phyloP scores from a whole-genome alignment of 2,329 filamentous ascomycete genomes.

The Ascochyta clinopodiicola region DNA sequence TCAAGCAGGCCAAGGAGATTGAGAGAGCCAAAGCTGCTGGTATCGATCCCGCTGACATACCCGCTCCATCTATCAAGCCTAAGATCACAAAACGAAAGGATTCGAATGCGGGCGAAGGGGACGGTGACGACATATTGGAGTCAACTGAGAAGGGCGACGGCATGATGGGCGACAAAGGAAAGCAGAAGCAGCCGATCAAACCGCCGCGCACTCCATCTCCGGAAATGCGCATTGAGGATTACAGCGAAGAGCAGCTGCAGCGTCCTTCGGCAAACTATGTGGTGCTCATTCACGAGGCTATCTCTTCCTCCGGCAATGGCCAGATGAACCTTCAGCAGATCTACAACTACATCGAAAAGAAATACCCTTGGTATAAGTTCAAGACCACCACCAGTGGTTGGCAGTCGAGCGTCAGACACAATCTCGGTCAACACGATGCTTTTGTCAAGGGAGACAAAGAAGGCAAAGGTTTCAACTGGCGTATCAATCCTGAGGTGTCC shows the following conservation, averaged over 20 bases:
- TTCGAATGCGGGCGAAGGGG: constrained; percentile 46
- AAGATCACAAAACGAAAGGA: constrained; percentile 47
- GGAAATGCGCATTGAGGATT: constrained; percentile 67
- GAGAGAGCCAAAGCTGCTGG: constrained; percentile 49
- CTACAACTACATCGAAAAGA: constrained; percentile 67
- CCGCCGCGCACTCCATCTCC: constrained; percentile 65
- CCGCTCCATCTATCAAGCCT: constrained; percentile 42
- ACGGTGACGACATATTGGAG: constrained; percentile 43
- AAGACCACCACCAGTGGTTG: constrained; percentile 65
- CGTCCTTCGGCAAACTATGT: constrained; percentile 71
- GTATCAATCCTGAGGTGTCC: constrained; percentile 64
- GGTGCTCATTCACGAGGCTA: constrained; percentile 67
- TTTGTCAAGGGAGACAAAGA: constrained; percentile 67
- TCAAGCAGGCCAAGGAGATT: constrained; percentile 64
- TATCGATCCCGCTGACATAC: constrained; percentile 46
- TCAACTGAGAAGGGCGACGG: constrained; percentile 48
- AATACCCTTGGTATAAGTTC: constrained; percentile 70
- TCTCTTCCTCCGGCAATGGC: constrained; percentile 61
- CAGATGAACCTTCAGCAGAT: constrained; percentile 71
- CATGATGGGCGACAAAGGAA: constrained; percentile 49
- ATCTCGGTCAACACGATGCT: constrained; percentile 64
- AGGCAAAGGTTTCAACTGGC: constrained; percentile 71
- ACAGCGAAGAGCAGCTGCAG: constrained; percentile 76
- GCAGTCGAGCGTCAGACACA: constrained; percentile 72
- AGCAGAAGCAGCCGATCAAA: constrained; percentile 55